A percentile compares a stretch with the other conserved stretches of the same genome.
phyloP scores from a whole-genome alignment of 2,329 filamentous ascomycete genomes.

The Colletotrichum siamense region DNA sequence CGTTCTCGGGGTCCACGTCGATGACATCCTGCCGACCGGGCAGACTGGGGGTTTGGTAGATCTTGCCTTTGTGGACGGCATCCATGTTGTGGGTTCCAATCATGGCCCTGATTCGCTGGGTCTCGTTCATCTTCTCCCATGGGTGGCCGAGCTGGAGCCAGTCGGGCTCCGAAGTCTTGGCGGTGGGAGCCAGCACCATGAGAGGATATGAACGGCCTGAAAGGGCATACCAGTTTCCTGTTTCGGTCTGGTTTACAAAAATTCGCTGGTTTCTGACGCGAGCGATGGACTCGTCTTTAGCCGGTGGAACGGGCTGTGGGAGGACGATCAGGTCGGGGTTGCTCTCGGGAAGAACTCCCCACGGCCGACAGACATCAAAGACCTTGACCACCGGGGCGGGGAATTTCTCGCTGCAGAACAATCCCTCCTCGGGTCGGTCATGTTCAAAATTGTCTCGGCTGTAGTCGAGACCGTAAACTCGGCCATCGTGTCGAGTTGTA shows the following conservation, averaged over 20 bases:
- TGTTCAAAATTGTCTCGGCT: conserved; percentile 58
- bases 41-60: conserved; percentile 41
- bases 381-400: conserved; percentile 77
- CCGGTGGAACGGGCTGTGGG: conserved; percentile 78
- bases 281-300: conserved; percentile 52
- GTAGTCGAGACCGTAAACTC: conserved; percentile 80
- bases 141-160: conserved; percentile 52
- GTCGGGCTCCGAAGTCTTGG: conserved; percentile 47
- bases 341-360: conserved; percentile 63
- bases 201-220: conserved; percentile 87
- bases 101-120: conserved; percentile 64
- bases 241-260: conserved; percentile 85
- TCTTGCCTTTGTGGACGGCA: conserved; percentile 31
- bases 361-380: conserved; percentile 84
- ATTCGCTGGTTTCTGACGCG: conserved; percentile 68
- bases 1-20: conserved; percentile 36
- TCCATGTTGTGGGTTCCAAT: conserved; percentile 76
- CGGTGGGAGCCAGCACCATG: conserved; percentile 71
- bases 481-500: conserved; percentile 84
- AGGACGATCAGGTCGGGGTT: conserved; percentile 83
- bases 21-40: conserved; percentile 35
- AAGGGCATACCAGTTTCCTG: conserved; percentile 93
- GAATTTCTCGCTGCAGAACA: conserved; percentile 65
- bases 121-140: conserved; percentile 43
- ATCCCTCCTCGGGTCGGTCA: conserved; percentile 36